Percentiles rank a stretch among this genome's conserved stretches.
phyloP scores from a whole-genome alignment of 768 basidiomycete species.

The Termitomyces sp. region DNA sequence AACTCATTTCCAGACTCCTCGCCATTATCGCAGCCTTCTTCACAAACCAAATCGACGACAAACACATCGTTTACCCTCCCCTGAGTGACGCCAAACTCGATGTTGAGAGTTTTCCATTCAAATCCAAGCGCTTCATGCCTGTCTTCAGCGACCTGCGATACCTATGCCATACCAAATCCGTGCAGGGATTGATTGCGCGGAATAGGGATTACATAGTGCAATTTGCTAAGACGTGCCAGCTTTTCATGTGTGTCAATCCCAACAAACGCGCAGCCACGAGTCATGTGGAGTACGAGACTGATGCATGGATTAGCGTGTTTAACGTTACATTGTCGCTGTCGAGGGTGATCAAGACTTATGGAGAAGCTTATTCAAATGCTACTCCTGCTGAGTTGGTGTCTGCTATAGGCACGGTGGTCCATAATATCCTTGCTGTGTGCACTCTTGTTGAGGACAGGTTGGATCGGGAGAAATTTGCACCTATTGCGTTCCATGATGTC shows the following conservation, averaged over 20 bases:
- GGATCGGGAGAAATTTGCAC: conserved; percentile 59
- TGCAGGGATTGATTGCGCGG: conserved; percentile 72
- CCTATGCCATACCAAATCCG: conserved; percentile 73
- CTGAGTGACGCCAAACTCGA: conserved; percentile 41
- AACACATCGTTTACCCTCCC: conserved; percentile 51
- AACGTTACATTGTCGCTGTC: conserved; percentile 90
- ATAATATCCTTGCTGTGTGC: conserved; percentile 68
- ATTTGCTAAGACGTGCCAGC: conserved; percentile 71
- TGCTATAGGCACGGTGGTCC: conserved; percentile 64
- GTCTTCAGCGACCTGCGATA: conserved; percentile 89
- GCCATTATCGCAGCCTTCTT: conserved; percentile 88
- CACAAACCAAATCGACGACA: conserved; percentile 80
- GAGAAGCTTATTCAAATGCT: conserved; percentile 69
- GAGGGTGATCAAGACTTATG: conserved; percentile 84
- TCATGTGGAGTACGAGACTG: conserved; percentile 95
- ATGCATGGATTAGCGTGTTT: conserved; percentile 96
- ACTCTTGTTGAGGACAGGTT: conserved; percentile 60
- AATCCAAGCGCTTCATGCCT: conserved; percentile 93
- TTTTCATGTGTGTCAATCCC: conserved; percentile 93
- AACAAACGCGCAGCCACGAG: conserved; percentile 75
- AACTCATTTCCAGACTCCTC: conserved; percentile 71
- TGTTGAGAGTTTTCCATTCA: conserved; percentile 83
- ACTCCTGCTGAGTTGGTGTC: conserved; percentile 52
- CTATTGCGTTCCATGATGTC: conserved; percentile 60
- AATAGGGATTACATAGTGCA: conserved; percentile 62